A percentile compares a stretch with the other conserved stretches of the same genome.
phyloP scores from a whole-genome alignment of 139 green algal genomes.

The Picocystis salinarum region DNA sequence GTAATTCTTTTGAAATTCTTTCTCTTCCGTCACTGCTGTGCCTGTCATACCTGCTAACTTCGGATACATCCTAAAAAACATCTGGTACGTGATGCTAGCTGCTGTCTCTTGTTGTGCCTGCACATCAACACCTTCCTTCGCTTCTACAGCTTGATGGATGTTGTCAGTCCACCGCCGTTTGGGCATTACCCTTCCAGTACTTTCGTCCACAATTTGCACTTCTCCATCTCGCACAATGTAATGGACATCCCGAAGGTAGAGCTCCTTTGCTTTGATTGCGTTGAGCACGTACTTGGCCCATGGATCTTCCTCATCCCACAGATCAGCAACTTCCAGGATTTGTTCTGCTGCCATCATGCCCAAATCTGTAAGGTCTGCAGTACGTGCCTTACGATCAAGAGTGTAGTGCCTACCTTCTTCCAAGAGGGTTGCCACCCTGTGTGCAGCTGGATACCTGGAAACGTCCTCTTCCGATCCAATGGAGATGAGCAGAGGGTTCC shows the following conservation, averaged over 20 bases:
- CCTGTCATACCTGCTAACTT: slow-evolving; percentile 56
- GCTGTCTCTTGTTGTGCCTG: slow-evolving; percentile 13
- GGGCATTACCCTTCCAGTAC: slow-evolving; percentile 20
- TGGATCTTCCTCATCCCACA: slow-evolving; percentile 12
- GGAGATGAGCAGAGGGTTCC: slow-evolving; percentile 42
- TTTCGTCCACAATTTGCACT: slow-evolving; percentile 36
- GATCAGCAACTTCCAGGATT: slow-evolving; percentile 6
- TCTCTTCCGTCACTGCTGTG: slow-evolving; percentile 11
- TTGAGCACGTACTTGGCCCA: slow-evolving; percentile 33
- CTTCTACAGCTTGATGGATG: slow-evolving; percentile 58
- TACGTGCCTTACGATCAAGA: slow-evolving; percentile 9
- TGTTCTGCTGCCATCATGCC: slow-evolving; percentile 16
- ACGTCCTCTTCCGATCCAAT: not conserved
- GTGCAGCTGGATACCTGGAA: not conserved
- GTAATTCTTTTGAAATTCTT: slow-evolving; percentile 40
- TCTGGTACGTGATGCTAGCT: slow-evolving; percentile 41
- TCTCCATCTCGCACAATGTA: slow-evolving; percentile 39
- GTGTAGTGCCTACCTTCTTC: slow-evolving; percentile 11
- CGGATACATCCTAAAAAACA: slow-evolving; percentile 40
- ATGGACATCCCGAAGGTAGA: slow-evolving; percentile 27
- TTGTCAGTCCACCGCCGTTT: slow-evolving; percentile 30
- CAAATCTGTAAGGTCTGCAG: slow-evolving; percentile 13
- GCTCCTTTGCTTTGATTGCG: slow-evolving; percentile 26
- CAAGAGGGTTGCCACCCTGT: not conserved
- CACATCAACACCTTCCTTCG: slow-evolving; percentile 34